These are phyloP conservation scores for Cyberlindnera euphorbiae DNA, from an alignment of 805 yeast genomes.

Conservation along the genomic window DNA sequence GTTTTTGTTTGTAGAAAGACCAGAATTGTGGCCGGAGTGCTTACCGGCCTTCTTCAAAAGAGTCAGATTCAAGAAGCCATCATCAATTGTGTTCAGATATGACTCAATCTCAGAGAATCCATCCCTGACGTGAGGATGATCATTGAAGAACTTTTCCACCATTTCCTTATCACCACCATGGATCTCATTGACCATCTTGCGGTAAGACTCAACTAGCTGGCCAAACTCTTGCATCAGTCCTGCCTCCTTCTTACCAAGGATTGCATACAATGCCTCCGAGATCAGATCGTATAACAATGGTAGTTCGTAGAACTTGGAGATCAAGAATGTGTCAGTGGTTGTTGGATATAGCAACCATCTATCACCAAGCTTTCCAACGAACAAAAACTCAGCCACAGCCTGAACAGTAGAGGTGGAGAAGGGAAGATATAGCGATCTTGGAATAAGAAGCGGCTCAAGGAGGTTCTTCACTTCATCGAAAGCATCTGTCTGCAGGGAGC, in stretches of 20 bases:
- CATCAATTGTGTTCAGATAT: slow-evolving; percentile 56
- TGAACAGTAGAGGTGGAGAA: slow-evolving; percentile 55
- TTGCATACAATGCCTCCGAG: slow-evolving; percentile 62
- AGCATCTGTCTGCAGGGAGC: slow-evolving; percentile 11
- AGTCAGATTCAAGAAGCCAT: slow-evolving; percentile 56
- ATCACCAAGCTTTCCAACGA: slow-evolving; percentile 75
- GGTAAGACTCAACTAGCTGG: slow-evolving; percentile 24
- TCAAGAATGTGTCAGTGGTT: slow-evolving; percentile 54
- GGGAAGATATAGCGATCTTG: slow-evolving; percentile 67
- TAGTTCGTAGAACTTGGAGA: slow-evolving; percentile 61
- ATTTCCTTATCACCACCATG: slow-evolving; percentile 23
- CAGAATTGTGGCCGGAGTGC: slow-evolving; percentile 8
- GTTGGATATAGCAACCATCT: slow-evolving; percentile 72
- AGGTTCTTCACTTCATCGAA: slow-evolving; percentile 21
- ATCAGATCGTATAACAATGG: slow-evolving; percentile 69
- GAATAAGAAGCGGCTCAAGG: slow-evolving; percentile 59
- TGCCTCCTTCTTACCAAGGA: slow-evolving; percentile 64
- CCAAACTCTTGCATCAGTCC: slow-evolving; percentile 30
- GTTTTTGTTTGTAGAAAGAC: slow-evolving; percentile 10
- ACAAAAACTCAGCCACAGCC: slow-evolving; percentile 68
- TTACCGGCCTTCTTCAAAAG: slow-evolving; percentile 45
- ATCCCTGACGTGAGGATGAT: slow-evolving; percentile 27
- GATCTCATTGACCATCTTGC: slow-evolving; percentile 18
- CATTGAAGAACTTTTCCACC: slow-evolving; percentile 21
- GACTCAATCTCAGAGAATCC: slow-evolving; percentile 46